Evolutionary conservation across 2,329 filamentous ascomycete genomes (phyloP), one percentile per base, ranked within the genome.

Genomic region (Didymella glomerata): DNA sequence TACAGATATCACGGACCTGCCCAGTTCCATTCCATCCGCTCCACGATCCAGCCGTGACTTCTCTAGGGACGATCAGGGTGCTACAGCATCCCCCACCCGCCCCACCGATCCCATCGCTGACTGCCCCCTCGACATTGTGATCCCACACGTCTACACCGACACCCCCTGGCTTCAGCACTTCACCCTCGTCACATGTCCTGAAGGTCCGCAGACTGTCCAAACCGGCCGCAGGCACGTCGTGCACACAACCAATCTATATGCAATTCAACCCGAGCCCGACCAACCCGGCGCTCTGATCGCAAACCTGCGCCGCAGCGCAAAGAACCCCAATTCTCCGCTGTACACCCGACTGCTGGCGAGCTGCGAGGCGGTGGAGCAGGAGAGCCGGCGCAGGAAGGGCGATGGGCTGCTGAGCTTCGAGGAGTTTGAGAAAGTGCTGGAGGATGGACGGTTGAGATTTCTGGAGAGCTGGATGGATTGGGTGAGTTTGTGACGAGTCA

Each of bases 381-480:
- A 93, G 72, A 89, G 91, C 2, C 83, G 82, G 55, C 80, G 84
- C 57, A 84, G 92, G 25, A 92, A 90, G n/a, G 93, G 93, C 0
- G 90, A 88, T 6, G 94, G 92, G 1, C 86, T 88, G 70, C 80
- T 98, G 47, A 90, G 79, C 71, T 93, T 89, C 65, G 83, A 85
- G 1, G 95, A 98, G 76, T 96, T 98, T 77, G 88, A 91, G 69
- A 80, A 81, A 38, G 88, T 89, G 48, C 92, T 95, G 80, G 84
- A 88, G 45, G 62, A 86, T 24, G 79, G 81, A 27, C 86, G 87
- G 71, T 80, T 89, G 52, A 82, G 91, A 66, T 94, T 97, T 76
- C 82, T 97, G 46, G 91, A 91, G 60, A 91, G 87, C 69, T 98
- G 94, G 94, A 91, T 97, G 76, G 93, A 97, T 83, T 87, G 83